phyloP scores from a whole-genome alignment of 176 grass and related monocot genomes.

The Bothriochloa decipiens region DNA sequence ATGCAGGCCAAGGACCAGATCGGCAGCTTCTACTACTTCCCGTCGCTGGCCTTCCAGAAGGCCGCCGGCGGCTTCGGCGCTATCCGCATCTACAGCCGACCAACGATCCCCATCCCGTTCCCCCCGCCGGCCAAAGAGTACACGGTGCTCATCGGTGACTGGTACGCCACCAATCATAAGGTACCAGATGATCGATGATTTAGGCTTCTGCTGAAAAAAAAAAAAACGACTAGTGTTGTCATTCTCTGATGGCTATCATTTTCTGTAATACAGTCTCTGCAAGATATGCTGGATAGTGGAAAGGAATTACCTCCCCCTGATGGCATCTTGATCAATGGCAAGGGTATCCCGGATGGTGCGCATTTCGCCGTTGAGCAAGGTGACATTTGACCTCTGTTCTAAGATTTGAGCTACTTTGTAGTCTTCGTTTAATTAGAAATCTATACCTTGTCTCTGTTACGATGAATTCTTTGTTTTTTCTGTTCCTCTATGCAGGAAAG shows the following conservation, averaged over 20 bases:
- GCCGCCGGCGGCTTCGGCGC: constrained; percentile 73
- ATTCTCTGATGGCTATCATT: background rate
- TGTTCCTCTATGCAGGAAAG: constrained; percentile 46
- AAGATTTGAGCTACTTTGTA: background rate
- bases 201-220: too few relatives aligned
- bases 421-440: background rate
- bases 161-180: constrained; percentile 64
- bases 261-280: constrained; percentile 48
- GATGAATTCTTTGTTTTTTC: background rate
- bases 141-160: constrained; percentile 79
- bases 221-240: background rate
- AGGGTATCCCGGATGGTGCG: constrained; percentile 22
- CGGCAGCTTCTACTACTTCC: constrained; percentile 73
- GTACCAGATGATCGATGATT: background rate
- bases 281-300: constrained; percentile 59
- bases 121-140: constrained; percentile 55
- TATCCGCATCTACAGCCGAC: constrained; percentile 60
- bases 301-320: constrained; percentile 55
- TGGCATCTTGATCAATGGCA: constrained; percentile 83
- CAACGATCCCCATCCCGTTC: constrained; percentile 68
- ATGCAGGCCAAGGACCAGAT: constrained; percentile 83
- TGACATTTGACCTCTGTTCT: background rate
- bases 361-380: constrained; percentile 67
- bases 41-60: constrained; percentile 82
- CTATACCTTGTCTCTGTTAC: background rate